Evolutionary conservation across 805 yeast species (phyloP).

Genomic region (Jamesozyma gamospora): DNA sequence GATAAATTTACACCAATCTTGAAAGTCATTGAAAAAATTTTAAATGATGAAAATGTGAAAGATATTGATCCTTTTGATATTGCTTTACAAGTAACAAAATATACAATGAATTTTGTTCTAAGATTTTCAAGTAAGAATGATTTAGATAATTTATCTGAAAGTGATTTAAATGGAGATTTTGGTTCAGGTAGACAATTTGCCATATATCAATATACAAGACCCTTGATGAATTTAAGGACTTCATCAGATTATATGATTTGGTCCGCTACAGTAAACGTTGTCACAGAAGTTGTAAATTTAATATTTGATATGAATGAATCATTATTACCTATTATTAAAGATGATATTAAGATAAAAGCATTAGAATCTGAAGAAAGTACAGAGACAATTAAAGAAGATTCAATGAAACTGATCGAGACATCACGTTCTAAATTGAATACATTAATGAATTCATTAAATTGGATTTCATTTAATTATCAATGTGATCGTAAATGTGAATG

Average conservation of each 20-base stretch:
- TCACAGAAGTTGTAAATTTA: slow-evolving; percentile 28
- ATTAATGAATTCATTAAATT: slow-evolving; percentile 29
- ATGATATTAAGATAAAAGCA: slow-evolving; percentile 12
- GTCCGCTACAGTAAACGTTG: slow-evolving; percentile 37
- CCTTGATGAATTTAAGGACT: slow-evolving; percentile 31
- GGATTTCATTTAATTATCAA: slow-evolving; percentile 34
- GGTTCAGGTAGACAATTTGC: slow-evolving; percentile 30
- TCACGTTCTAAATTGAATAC: slow-evolving; percentile 5
- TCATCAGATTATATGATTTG: slow-evolving; percentile 40
- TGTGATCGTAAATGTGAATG: slow-evolving; percentile 36
- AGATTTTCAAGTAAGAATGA: slow-evolving; percentile 29
- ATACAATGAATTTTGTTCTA: slow-evolving; percentile 37
- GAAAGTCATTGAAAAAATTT: slow-evolving; percentile 32
- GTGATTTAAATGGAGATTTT: slow-evolving; percentile 2
- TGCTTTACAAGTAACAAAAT: slow-evolving; percentile 30
- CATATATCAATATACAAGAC: slow-evolving; percentile 39
- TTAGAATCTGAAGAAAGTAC: slow-evolving; percentile 8
- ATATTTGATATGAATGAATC: slow-evolving; percentile 31
- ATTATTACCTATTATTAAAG: slow-evolving; percentile 20
- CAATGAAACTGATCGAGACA: slow-evolving; percentile 7
- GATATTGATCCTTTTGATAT: slow-evolving; percentile 10
- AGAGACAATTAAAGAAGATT: background rate
- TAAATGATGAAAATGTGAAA: too few relatives aligned
- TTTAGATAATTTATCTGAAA: background rate
- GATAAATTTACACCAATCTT: slow-evolving; percentile 46